phyloP scores from a whole-genome alignment of 805 yeast genomes.

The Myxozyma udenii region DNA sequence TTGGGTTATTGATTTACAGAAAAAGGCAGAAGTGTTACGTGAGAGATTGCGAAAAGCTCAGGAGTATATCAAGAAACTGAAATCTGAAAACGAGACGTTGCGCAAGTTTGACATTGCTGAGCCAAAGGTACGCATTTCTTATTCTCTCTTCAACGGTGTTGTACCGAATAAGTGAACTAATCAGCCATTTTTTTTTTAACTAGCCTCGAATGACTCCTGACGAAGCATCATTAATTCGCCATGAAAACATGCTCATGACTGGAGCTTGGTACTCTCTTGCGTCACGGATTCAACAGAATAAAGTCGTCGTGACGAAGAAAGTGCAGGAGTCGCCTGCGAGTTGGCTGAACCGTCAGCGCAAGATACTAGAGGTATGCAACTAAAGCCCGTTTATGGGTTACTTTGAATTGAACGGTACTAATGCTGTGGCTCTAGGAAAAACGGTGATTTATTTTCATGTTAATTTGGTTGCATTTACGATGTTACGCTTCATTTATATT shows the following conservation, averaged over 20 bases:
- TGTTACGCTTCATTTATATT: too few relatives aligned
- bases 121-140: conserved; percentile 1
- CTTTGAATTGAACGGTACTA: too few relatives aligned
- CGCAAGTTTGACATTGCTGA: not conserved
- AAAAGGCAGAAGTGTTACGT: conserved; percentile 20
- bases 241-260: conserved; percentile 32
- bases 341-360: conserved; percentile 35
- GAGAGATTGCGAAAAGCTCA: conserved; percentile 21
- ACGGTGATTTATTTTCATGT: too few relatives aligned
- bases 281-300: conserved; percentile 34
- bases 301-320: conserved; percentile 30
- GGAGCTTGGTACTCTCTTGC: conserved; percentile 35
- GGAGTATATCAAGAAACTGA: conserved; percentile 18
- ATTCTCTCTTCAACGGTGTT: not conserved
- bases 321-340: conserved; percentile 33
- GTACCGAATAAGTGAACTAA: too few relatives aligned
- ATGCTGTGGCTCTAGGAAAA: too few relatives aligned
- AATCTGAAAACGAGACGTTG: conserved; percentile 12
- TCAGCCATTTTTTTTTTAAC: not conserved
- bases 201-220: conserved; percentile 14
- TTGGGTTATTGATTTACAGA: conserved; percentile 28
- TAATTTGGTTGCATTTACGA: too few relatives aligned
- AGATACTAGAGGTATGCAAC: conserved; percentile 30
- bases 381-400: too few relatives aligned
- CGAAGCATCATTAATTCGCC: conserved; percentile 17